Evolutionary conservation across 805 yeast genomes (phyloP).

Genomic region (Scheffersomyces stipitis): DNA sequence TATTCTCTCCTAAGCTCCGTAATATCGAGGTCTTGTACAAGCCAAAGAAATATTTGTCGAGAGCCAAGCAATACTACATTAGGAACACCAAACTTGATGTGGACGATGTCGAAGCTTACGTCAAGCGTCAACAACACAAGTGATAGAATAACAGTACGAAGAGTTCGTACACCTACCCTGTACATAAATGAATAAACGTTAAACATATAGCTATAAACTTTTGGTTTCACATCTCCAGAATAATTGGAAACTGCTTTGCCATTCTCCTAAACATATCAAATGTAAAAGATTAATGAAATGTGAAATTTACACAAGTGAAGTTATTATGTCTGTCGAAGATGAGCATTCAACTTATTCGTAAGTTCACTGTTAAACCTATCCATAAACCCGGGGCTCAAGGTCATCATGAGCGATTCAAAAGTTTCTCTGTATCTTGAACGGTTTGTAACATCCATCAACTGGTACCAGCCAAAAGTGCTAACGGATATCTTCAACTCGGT

Average conservation of each 20-base stretch:
- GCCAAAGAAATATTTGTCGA: conserved; percentile 66
- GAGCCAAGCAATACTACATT: conserved; percentile 89
- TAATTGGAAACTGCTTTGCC: too few species aligned
- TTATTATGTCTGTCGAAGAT: neutral
- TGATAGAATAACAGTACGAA: neutral
- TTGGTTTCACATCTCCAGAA: too few species aligned
- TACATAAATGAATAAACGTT: too few species aligned
- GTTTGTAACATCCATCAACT: conserved; percentile 5
- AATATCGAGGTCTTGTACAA: conserved; percentile 76
- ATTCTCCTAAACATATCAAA: too few species aligned
- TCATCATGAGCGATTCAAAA: conserved; percentile 32
- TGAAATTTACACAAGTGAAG: conserved; percentile 8
- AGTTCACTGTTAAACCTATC: conserved; percentile 17
- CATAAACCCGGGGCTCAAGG: conserved; percentile 20
- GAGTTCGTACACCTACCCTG: too few species aligned
- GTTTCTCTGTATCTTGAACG: conserved; percentile 20
- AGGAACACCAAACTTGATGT: conserved; percentile 78
- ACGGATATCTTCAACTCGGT: conserved; percentile 18
- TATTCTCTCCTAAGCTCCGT: conserved; percentile 76
- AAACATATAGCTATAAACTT: too few species aligned
- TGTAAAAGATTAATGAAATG: too few species aligned
- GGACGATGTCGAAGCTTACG: conserved; percentile 56
- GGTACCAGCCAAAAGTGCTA: conserved; percentile 29
- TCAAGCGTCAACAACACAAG: conserved; percentile 22
- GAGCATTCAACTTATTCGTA: conserved; percentile 12